These are phyloP conservation scores for Vanrija humicola DNA, from an alignment of 1,284 basidiomycete species.

Conservation along the genomic window DNA sequence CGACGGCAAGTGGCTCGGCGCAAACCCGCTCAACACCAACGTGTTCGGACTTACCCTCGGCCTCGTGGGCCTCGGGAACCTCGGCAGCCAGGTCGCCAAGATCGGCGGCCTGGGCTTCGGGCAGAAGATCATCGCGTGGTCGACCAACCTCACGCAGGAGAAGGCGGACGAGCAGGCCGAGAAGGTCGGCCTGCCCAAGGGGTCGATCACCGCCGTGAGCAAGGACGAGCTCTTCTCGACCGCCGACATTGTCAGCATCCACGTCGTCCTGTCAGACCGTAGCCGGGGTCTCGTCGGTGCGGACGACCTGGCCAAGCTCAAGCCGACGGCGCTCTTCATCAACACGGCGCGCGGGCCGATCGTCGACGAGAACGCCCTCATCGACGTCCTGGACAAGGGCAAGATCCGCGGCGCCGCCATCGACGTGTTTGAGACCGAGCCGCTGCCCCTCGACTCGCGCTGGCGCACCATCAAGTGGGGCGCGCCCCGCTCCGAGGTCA, in stretches of 20 bases:
- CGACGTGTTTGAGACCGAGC: constrained; percentile 61
- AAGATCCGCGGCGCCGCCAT: constrained; percentile 35
- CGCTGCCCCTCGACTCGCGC: constrained; percentile 57
- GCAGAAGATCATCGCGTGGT: constrained; percentile 63
- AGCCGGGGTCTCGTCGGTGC: not conserved
- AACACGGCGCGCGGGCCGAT: constrained; percentile 26
- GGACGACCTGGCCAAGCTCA: constrained; percentile 18
- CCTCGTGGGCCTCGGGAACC: constrained; percentile 58
- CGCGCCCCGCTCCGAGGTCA: constrained; percentile 42
- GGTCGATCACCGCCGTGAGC: constrained; percentile 34
- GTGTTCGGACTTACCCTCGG: constrained; percentile 56
- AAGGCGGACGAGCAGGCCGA: constrained; percentile 57
- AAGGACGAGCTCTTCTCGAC: constrained; percentile 57
- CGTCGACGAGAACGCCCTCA: constrained; percentile 38
- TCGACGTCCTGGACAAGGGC: constrained; percentile 41
- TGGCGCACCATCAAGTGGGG: constrained; percentile 51
- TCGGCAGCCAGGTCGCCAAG: constrained; percentile 53
- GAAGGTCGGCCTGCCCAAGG: constrained; percentile 39
- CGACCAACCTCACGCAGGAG: constrained; percentile 59
- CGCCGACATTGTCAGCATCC: constrained; percentile 49
- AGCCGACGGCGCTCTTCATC: constrained; percentile 18
- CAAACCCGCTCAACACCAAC: constrained; percentile 16
- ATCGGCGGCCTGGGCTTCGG: constrained; percentile 58
- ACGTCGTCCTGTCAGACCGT: constrained; percentile 1
- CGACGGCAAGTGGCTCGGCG: constrained; percentile 22